Percentiles rank a stretch among this genome's conserved stretches.
These are phyloP conservation scores for Fragilariopsis cylindrus DNA, from an alignment of 108 stramenopile species.

Conservation along the genomic window DNA sequence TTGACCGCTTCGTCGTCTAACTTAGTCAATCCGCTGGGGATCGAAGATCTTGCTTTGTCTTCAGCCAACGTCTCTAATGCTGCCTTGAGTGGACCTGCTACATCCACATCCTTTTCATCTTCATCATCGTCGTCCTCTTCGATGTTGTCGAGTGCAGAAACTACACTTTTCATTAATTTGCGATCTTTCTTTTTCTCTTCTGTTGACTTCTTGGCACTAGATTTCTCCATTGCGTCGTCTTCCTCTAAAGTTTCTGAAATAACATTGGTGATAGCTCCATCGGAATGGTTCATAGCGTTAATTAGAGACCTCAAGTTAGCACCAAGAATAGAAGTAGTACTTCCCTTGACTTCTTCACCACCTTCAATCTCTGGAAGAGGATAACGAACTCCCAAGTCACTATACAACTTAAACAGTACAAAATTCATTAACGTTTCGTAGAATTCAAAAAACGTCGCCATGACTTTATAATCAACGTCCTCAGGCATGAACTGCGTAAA, in stretches of 20 bases:
- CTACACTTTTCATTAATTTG: conserved; percentile 62
- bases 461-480: conserved; percentile 97
- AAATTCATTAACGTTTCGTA: conserved; percentile 94
- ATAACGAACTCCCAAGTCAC: conserved; percentile 84
- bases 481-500: conserved; percentile 93
- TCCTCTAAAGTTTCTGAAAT: conserved; percentile 59
- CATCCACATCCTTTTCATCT: conserved; percentile 70
- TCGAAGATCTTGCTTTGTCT: conserved; percentile 37
- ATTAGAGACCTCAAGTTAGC: conserved; percentile 64
- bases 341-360: conserved; percentile 58
- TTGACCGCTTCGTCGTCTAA: conserved; percentile 73
- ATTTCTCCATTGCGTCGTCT: conserved; percentile 16
- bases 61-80: conserved; percentile 76
- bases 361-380: conserved; percentile 63
- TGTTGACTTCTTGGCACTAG: conserved; percentile 25
- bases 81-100: conserved; percentile 75
- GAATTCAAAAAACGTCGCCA: conserved; percentile 99
- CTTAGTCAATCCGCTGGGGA: conserved; percentile 38
- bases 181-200: conserved; percentile 57
- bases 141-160: conserved; percentile 66
- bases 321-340: conserved; percentile 66
- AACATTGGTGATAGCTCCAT: conserved; percentile 62
- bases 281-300: conserved; percentile 58
- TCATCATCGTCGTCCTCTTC: conserved; percentile 57
- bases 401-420: conserved; percentile 96